Conservation (phyloP, 169 alveolate species). For the Cytauxzoon felis region DNA sequence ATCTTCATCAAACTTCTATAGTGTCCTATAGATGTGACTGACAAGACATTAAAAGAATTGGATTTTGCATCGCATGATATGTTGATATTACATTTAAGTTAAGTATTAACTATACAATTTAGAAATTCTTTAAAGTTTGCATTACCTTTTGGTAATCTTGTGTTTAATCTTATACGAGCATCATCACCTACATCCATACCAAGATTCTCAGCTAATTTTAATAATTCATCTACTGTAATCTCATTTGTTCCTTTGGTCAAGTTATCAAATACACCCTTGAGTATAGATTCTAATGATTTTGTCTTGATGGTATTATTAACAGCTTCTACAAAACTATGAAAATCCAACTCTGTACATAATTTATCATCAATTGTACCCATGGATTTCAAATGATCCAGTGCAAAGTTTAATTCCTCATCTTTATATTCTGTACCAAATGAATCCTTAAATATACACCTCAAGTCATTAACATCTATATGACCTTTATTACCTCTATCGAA, state of each 20-base stretch:
- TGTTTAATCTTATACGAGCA: constrained; percentile 25
- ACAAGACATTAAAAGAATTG: constrained; percentile 11
- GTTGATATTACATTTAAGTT: constrained; percentile 37
- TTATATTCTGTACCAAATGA: constrained; percentile 11
- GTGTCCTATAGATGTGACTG: constrained; percentile 29
- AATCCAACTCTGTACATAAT: constrained; percentile 31
- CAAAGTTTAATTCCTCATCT: constrained; percentile 13
- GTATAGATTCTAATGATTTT: constrained; percentile 23
- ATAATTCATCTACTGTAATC: constrained; percentile 42
- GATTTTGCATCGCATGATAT: constrained; percentile 46
- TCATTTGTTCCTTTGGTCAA: constrained; percentile 25
- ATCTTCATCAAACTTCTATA: neutral
- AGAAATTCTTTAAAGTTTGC: constrained; percentile 35
- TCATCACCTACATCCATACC: constrained; percentile 38
- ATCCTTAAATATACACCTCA: constrained; percentile 12
- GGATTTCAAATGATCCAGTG: constrained; percentile 20
- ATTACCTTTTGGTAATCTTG: constrained; percentile 46
- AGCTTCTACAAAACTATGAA: constrained; percentile 31
- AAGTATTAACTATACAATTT: constrained; percentile 27
- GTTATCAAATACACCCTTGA: constrained; percentile 18
- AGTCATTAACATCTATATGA: constrained; percentile 7
- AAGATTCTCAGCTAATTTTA: constrained; percentile 18
- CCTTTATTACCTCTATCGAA: constrained; percentile 38
- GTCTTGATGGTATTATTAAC: constrained; percentile 25
- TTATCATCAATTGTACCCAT: constrained; percentile 20